Conservation (phyloP, 202 grass and related monocot species). For the Sporobolus alterniflorus region DNA sequence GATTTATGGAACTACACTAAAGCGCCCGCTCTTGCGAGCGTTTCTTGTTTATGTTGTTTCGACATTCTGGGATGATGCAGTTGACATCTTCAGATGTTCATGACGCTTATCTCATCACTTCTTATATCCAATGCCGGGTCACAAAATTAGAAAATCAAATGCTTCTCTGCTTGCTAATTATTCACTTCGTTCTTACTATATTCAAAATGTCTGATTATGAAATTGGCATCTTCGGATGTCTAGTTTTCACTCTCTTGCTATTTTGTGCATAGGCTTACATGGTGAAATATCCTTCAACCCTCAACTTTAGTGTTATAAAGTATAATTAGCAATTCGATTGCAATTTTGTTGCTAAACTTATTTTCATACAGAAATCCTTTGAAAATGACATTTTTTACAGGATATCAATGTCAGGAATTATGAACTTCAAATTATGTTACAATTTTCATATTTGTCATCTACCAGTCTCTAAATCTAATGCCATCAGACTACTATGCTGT, state of each 20-base stretch:
- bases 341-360: not conserved
- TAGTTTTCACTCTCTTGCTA: not conserved
- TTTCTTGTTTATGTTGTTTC: too few species aligned
- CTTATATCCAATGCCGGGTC: too few species aligned
- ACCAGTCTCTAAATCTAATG: slow-evolving; percentile 4
- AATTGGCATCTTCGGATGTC: too few species aligned
- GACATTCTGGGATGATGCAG: too few species aligned
- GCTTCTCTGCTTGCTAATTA: too few species aligned
- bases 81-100: too few species aligned
- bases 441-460: not conserved
- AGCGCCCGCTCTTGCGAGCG: too few species aligned
- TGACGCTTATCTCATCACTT: too few species aligned
- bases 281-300: not conserved
- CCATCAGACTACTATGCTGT: not conserved
- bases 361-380: not conserved
- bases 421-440: not conserved
- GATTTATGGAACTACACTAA: too few species aligned
- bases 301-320: not conserved
- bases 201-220: too few species aligned
- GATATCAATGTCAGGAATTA: not conserved
- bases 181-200: too few species aligned
- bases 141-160: too few species aligned
- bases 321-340: not conserved
- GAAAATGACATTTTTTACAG: not conserved
- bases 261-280: not conserved